Evolutionary conservation across 1,284 basidiomycete genomes (phyloP), one percentile per base, ranked within the genome.

Genomic region (Flammula alnicola): DNA sequence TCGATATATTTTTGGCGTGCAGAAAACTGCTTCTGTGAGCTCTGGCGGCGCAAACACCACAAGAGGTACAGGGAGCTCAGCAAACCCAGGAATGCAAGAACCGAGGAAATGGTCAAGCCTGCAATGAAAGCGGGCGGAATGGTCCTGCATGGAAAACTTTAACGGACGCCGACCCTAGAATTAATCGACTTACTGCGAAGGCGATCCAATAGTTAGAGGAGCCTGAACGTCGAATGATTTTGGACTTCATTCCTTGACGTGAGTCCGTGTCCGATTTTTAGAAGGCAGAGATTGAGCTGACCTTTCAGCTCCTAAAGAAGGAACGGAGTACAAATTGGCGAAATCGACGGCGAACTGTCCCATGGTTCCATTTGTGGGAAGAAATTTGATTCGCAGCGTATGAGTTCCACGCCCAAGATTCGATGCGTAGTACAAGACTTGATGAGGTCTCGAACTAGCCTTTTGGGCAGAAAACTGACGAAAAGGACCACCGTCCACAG

Each of bases 401-500:
- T 59, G 58, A 7, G 36, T 36, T 30, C 58, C 58, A 20, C 46
- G 42, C 3, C 55, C 53, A 6, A 57, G 51, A 27, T 53, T 51
- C 19, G 48, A 50, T 3, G 51, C 52, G 14, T 57, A 51, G 32
- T 55, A 59, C 11, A 59, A 37, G 9, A 57, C 44, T 42, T 56
- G 55, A 32, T 59, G 58, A 1, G 58, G 50, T 12, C 51, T 44
- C 10, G 41, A 42, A 14, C 49, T 48, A 2, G 46, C 41, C 27
- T 54, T 49, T 1, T 44, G 44, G 14, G 55, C 44, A 9, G 54
- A 52, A 30, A 52, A 54, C 3, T 43, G 42, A 16, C 25, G 38
- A 25, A 48, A 49, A 11, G 54, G 45, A 2, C 62, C 62, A n/a
- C 58, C 62, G 42, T 75, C 71, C 4, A 75, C 40, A 44, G 67